phyloP scores from a whole-genome alignment of 176 grass and related monocot species.

The Hyparrhenia diplandra region DNA sequence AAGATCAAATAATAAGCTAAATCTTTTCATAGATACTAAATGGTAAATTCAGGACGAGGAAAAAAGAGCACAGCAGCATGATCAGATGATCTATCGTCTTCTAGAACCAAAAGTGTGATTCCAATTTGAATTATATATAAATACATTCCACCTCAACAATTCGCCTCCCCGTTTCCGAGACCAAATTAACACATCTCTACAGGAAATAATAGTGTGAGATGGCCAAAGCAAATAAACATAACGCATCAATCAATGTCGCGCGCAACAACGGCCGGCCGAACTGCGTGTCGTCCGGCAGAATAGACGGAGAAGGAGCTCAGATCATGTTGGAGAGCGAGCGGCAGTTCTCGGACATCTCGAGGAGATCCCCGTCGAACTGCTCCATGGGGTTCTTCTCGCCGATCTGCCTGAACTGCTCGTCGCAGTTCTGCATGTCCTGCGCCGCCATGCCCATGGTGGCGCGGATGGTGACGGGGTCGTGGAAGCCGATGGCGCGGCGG shows the following conservation, averaged over 20 bases:
- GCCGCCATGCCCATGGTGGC: conserved; percentile 46
- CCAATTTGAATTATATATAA: too few relatives aligned
- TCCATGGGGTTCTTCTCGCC: conserved; percentile 29
- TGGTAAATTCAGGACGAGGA: too few relatives aligned
- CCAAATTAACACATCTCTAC: neutral
- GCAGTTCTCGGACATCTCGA: conserved; percentile 33
- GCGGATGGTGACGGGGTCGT: conserved; percentile 41
- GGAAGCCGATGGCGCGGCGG: conserved; percentile 33
- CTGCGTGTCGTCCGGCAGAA: too few relatives aligned
- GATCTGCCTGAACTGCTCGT: conserved; percentile 39
- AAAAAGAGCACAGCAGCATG: too few relatives aligned
- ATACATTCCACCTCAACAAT: neutral
- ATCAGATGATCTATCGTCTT: too few relatives aligned
- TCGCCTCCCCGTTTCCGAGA: conserved; percentile 4
- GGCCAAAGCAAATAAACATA: neutral
- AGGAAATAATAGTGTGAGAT: neutral
- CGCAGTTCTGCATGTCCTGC: conserved; percentile 44
- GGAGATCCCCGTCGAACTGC: conserved; percentile 22
- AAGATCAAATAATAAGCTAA: too few relatives aligned
- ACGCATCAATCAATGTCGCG: neutral
- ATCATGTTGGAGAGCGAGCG: conserved; percentile 50
- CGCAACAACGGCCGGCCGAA: neutral
- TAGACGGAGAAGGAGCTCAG: too few relatives aligned
- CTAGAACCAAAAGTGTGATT: too few relatives aligned
- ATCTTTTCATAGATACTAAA: too few relatives aligned